Conservation (phyloP, 148 eudicot genomes). For the Heliamphora exappendiculata region DNA sequence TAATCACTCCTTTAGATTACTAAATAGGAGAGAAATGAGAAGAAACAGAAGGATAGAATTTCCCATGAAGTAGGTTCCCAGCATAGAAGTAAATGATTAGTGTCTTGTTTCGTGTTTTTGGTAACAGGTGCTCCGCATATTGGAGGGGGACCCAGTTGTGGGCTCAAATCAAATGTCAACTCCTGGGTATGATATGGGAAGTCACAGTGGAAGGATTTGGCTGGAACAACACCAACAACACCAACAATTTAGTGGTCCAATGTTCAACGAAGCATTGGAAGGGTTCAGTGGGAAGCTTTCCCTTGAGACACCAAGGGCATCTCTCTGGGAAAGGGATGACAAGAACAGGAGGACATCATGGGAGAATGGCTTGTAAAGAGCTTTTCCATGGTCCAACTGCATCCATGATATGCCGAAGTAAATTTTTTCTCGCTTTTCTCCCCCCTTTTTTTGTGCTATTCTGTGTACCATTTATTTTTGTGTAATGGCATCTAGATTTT, state of each 20-base stretch:
- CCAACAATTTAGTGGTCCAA: conserved; percentile 20
- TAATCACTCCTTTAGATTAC: too few species aligned
- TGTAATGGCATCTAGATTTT: not conserved
- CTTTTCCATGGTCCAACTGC: not conserved
- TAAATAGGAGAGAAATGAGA: too few species aligned
- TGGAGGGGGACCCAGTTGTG: conserved; percentile 66
- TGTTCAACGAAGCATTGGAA: conserved; percentile 25
- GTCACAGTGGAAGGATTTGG: conserved; percentile 50
- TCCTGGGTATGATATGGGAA: conserved; percentile 49
- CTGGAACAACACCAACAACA: conserved; percentile 24
- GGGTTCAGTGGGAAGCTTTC: conserved; percentile 36
- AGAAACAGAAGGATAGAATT: too few species aligned
- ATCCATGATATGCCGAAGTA: not conserved
- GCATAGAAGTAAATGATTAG: not conserved
- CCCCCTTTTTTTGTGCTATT: not conserved
- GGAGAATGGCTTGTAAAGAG: conserved; percentile 14
- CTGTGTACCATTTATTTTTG: too few species aligned
- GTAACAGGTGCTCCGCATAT: conserved; percentile 61
- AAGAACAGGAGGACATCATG: conserved; percentile 24
- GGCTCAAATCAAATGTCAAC: conserved; percentile 44
- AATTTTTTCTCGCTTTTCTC: not conserved
- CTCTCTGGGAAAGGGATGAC: conserved; percentile 39
- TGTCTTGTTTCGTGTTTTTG: not conserved
- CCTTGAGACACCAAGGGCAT: conserved; percentile 28
- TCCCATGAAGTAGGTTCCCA: not conserved